Percentiles rank a stretch among this genome's conserved stretches.
Conservation (phyloP, 2,329 filamentous ascomycete species). For the Dactylellina sp. region DNA sequence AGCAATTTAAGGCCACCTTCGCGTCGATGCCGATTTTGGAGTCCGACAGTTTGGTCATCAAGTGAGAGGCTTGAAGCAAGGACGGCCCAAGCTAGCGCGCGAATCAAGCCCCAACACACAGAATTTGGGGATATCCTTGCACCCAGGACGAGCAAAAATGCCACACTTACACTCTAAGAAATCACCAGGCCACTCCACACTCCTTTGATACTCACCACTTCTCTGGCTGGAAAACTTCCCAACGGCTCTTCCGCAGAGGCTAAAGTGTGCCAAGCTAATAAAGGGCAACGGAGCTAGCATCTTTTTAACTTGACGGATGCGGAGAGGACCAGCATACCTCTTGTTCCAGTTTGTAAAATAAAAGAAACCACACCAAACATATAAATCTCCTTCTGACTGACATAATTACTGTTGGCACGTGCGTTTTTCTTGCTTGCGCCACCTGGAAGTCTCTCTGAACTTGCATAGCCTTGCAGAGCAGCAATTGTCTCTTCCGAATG, state of each 20-base stretch:
- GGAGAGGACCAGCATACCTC: slow-evolving; percentile 39
- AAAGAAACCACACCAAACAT: slow-evolving; percentile 13
- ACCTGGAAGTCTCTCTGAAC: slow-evolving; percentile 49
- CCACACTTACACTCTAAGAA: slow-evolving; percentile 33
- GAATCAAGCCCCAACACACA: slow-evolving; percentile 29
- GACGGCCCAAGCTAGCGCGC: slow-evolving; percentile 34
- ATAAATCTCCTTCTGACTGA: slow-evolving; percentile 35
- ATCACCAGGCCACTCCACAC: slow-evolving; percentile 32
- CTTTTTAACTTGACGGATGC: slow-evolving; percentile 57
- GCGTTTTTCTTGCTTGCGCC: slow-evolving; percentile 31
- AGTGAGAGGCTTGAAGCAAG: slow-evolving; percentile 55
- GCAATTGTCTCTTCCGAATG: slow-evolving; percentile 23
- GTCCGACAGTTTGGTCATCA: slow-evolving; percentile 30
- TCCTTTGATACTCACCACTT: slow-evolving; percentile 26
- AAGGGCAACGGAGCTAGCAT: slow-evolving; percentile 48
- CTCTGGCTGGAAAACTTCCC: slow-evolving; percentile 31
- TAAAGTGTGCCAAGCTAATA: slow-evolving; percentile 33
- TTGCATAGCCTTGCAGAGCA: slow-evolving; percentile 39
- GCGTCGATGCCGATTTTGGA: slow-evolving; percentile 55
- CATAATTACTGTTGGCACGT: slow-evolving; percentile 44
- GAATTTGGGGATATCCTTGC: slow-evolving; percentile 29
- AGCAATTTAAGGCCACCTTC: slow-evolving; percentile 23
- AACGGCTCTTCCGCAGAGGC: slow-evolving; percentile 43
- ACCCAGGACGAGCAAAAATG: slow-evolving; percentile 38
- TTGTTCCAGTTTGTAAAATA: slow-evolving; percentile 28